Evolutionary conservation across 108 stramenopile genomes (phyloP), one percentile per base, ranked within the genome.

Genomic region (Skeletonema costatum): DNA sequence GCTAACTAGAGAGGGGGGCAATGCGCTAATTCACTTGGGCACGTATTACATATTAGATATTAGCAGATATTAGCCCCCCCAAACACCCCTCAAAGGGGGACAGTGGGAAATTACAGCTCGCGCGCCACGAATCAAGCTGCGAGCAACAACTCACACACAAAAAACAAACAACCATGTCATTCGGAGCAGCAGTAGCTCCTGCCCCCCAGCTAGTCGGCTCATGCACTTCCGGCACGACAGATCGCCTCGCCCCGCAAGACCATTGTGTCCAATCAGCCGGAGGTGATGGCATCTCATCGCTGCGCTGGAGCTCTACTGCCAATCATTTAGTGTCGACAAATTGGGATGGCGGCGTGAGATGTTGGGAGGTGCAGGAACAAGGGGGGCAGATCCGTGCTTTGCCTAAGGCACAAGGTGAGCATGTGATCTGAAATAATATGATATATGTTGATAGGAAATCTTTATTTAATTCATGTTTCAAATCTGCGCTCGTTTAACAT

Each of bases 271-370:
- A 88, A 4, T 71, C 77, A 30, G 84, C 93, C 32, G 91, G 90
- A 4, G 87, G 81, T 61, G 96, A 97, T 74, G 92, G 92, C 6
- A 91, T 93, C 38, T 90, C 89, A 33, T 82, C 76, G 17, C 48
- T 94, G 33, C 72, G 61, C 16, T 97, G 93, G 92, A 87, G 85
- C 62, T 89, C 92, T 13, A 87, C 83, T 19, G 85, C 90, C 16
- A 95, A 95, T 82, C 77, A 84, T 69, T 71, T 97, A 33, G 82
- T 91, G 4, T 83, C 86, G 44, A 74, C 87, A 31, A 93, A 91
- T 71, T 97, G 96, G 96, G 96, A 94, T 66, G 76, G 82, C n/a
- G 90, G 90, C 8, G 88, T 97, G 32, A 86, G 92, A 41, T 91
- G 89, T 68, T 97, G 93, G 93, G 93, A 97, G 85, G 89, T 87